phyloP scores from a whole-genome alignment of 805 yeast species.

The Isabelozyma pseudorhagii region DNA sequence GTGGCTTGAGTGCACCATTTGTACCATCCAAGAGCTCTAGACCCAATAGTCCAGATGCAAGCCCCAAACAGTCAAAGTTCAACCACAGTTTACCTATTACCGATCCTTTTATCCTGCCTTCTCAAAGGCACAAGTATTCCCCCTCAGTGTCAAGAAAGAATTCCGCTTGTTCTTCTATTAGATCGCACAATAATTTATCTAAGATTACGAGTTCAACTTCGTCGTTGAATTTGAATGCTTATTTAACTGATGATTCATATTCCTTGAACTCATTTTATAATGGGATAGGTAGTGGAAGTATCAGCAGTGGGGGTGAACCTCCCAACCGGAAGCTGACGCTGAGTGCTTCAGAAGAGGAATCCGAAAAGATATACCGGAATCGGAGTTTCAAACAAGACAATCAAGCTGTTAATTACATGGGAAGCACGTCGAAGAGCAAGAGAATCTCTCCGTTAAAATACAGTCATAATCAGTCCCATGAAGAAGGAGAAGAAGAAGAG shows the following conservation, averaged over 20 bases:
- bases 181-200: constrained; percentile 15
- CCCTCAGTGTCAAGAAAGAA: constrained; percentile 20
- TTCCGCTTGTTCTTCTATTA: constrained; percentile 16
- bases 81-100: background rate
- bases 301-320: background rate
- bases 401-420: no score
- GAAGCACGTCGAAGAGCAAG: no score
- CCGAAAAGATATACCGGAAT: no score
- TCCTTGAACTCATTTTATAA: constrained; percentile 1
- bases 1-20: background rate
- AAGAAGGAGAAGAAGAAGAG: no score
- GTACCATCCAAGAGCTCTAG: background rate
- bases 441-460: no score
- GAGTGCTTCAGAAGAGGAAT: background rate
- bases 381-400: no score
- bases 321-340: background rate
- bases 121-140: background rate
- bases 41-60: background rate
- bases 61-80: background rate
- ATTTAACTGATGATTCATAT: constrained; percentile 33
- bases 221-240: constrained; percentile 40
- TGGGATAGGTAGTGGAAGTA: no score
- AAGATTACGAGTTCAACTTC: constrained; percentile 39
- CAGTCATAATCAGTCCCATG: no score
- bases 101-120: background rate